phyloP scores from a whole-genome alignment of 257 asterid species.

The Solanum pimpinellifolium region DNA sequence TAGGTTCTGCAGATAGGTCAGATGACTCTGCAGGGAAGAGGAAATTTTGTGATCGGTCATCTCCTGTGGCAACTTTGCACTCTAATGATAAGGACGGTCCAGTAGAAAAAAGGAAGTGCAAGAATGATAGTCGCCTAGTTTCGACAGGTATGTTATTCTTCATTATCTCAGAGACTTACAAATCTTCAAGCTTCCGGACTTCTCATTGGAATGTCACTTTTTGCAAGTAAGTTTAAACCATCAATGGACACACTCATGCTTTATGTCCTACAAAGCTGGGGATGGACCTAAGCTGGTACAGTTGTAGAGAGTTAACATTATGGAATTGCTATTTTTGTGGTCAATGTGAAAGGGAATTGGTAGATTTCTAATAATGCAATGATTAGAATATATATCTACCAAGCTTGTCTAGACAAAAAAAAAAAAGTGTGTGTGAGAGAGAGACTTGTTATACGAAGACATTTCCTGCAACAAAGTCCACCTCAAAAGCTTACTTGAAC shows the following conservation, averaged over 20 bases:
- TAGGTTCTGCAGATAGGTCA: not conserved
- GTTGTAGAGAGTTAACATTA: not conserved
- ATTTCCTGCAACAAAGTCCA: not conserved
- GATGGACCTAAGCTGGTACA: not conserved
- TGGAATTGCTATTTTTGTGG: not conserved
- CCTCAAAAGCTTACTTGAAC: not conserved
- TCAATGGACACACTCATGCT: not conserved
- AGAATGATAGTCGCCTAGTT: not conserved
- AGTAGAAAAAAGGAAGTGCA: slow-evolving; percentile 2
- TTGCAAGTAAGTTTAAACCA: not conserved
- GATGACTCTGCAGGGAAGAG: slow-evolving; percentile 23
- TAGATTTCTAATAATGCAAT: not conserved
- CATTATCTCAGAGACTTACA: not conserved
- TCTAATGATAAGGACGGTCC: not conserved
- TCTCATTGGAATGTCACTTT: not conserved
- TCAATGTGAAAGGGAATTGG: not conserved
- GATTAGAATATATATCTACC: not conserved
- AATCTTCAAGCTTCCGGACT: not conserved
- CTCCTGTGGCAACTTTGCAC: not conserved
- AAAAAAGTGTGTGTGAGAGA: not conserved
- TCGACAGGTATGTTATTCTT: slow-evolving; percentile 15
- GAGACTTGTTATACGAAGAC: not conserved
- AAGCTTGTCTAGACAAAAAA: not conserved
- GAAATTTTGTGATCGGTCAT: slow-evolving; percentile 14
- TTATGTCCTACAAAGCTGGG: not conserved